Conservation (phyloP, 768 basidiomycete species). For the Kwoniella mangroviensis region DNA sequence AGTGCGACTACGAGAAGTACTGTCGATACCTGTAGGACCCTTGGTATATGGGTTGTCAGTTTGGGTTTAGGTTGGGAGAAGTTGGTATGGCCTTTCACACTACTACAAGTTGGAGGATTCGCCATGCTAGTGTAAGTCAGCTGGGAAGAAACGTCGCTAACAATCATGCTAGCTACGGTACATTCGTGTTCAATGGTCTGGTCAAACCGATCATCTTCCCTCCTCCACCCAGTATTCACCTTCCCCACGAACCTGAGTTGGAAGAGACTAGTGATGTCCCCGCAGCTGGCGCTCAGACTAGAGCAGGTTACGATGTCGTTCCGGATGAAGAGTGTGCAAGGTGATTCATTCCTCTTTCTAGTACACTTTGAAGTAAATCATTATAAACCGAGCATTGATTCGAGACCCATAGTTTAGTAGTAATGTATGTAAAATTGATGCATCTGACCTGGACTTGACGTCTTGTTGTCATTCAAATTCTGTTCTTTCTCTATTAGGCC, state of each 20-base stretch:
- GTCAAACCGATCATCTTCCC: conserved; percentile 71
- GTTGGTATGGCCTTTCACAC: conserved; percentile 76
- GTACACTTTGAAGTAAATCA: neutral
- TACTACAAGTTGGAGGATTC: conserved; percentile 84
- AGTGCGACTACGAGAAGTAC: conserved; percentile 85
- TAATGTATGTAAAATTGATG: neutral
- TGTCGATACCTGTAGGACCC: conserved; percentile 92
- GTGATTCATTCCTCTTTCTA: neutral
- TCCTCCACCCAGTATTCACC: conserved; percentile 60
- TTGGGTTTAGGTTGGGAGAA: conserved; percentile 88
- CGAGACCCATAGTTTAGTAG: neutral
- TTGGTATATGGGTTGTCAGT: conserved; percentile 90
- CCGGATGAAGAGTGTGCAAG: conserved; percentile 17
- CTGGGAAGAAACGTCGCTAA: too few relatives aligned
- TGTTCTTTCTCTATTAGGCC: too few relatives aligned
- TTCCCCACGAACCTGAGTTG: conserved; percentile 69
- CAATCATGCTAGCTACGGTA: conserved; percentile 71
- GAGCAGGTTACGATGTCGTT: conserved; percentile 80
- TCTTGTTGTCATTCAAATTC: neutral
- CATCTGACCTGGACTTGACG: neutral
- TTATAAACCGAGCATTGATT: too few relatives aligned
- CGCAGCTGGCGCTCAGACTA: conserved; percentile 69
- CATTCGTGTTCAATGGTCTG: conserved; percentile 91
- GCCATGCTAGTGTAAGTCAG: conserved; percentile 85
- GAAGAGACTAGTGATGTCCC: conserved; percentile 86